These are phyloP conservation scores for Saururus chinensis DNA, from an alignment of 164 flowering plant species.

Conservation along the genomic window DNA sequence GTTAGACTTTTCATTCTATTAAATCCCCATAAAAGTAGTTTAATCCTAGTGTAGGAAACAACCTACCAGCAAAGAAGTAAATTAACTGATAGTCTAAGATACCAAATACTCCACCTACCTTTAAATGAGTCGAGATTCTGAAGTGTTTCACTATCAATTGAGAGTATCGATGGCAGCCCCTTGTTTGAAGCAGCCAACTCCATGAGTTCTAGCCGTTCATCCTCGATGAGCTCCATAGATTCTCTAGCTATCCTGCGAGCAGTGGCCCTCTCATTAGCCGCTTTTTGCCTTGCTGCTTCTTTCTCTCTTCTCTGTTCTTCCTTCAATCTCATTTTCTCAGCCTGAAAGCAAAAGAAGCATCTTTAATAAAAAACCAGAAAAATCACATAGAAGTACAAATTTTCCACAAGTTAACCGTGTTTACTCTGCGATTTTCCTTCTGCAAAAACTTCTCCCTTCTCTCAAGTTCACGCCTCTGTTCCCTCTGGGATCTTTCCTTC, in stretches of 20 bases:
- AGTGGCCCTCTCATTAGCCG: constrained; percentile 79
- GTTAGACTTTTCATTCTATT: too few species aligned
- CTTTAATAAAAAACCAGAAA: not conserved
- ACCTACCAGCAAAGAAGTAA: not conserved
- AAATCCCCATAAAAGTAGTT: too few species aligned
- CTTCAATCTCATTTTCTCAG: constrained; percentile 79
- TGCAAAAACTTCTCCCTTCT: constrained; percentile 71
- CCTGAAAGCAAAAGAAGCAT: constrained; percentile 26
- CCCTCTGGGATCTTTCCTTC: constrained; percentile 70
- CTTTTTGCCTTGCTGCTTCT: constrained; percentile 73
- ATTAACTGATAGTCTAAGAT: too few species aligned
- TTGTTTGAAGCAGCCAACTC: constrained; percentile 68
- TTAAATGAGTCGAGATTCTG: constrained; percentile 58
- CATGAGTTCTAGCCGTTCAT: constrained; percentile 91
- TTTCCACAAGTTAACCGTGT: constrained; percentile 8
- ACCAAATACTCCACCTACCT: constrained; percentile 27
- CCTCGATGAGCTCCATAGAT: constrained; percentile 86
- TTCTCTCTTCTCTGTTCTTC: constrained; percentile 79
- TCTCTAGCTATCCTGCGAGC: constrained; percentile 91
- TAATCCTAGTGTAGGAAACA: too few species aligned
- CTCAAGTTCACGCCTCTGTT: constrained; percentile 85
- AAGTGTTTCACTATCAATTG: constrained; percentile 70
- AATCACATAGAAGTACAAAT: too few species aligned
- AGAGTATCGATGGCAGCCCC: constrained; percentile 54
- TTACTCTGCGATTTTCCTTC: constrained; percentile 68